Evolutionary conservation across 2,329 filamentous ascomycete genomes (phyloP), one percentile per base, ranked within the genome.

Genomic region (Aspergillus sp.): DNA sequence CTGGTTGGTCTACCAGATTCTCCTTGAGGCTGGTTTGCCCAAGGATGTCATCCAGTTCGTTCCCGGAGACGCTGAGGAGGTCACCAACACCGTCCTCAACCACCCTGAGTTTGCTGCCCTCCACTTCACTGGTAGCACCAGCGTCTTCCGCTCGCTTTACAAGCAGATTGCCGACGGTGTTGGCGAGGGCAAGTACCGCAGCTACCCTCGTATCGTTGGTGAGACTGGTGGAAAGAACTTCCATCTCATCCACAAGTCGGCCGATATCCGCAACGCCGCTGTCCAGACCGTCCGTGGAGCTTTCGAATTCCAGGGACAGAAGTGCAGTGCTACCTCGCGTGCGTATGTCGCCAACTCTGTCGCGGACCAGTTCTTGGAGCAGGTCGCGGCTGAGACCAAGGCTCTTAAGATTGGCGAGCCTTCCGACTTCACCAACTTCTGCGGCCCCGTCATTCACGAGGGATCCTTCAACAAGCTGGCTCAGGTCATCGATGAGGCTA

Each of bases 171-270:
- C 88, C 8, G 75, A 79, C 51, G 88, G 87, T 33, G 84, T 94
- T 13, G 86, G 87, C 5, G 82, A 90, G 60, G 88, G 86, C 50
- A 85, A 81, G 47, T 97, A 95, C 72, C 76, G 77, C 50, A 83
- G 85, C 57, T 97, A 96, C 69, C 90, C 89, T 37, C 84, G 89
- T 56, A 86, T 95, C 51, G 88, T 95, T 5, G 89, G 88, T 48
- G 89, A 95, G 76, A 95, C 89, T 27, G 88, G 89, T 47, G 89
- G 89, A 64, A 95, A 95, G 81, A 95, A 95, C 76, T 95, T 90
- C 76, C 89, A 94, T 67, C 70, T 95, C 41, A 69, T 95, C 29
- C 88, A 95, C 72, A 72, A 76, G 37, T 83, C 82, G 3, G 89
- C 89, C 33, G 86, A 94, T 56, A 70, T 93, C 39, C 73, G 81